Conservation (phyloP, 768 basidiomycete genomes). For the Exidia glandulosa region DNA sequence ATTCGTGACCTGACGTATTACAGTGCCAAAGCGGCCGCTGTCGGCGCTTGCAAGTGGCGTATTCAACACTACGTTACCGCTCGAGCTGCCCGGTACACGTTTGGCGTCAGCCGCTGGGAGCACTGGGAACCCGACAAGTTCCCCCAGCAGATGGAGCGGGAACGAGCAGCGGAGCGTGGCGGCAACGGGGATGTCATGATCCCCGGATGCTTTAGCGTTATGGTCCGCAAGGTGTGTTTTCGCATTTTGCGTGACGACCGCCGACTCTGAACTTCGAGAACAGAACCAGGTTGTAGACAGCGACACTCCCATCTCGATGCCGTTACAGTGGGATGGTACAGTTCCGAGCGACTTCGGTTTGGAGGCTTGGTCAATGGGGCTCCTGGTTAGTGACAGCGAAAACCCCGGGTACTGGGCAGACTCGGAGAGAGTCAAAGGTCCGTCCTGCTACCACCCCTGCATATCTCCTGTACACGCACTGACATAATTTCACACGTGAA, state of each 20-base stretch:
- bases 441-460: too few species aligned
- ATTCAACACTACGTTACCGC: slow-evolving; percentile 2
- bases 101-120: not conserved
- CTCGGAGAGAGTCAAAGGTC: too few species aligned
- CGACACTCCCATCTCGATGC: not conserved
- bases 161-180: not conserved
- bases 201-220: slow-evolving; percentile 1
- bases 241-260: not conserved
- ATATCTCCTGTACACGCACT: too few species aligned
- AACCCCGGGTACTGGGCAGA: too few species aligned
- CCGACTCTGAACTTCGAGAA: not conserved
- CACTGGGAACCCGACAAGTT: not conserved
- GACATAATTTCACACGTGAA: slow-evolving; percentile 1
- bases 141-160: not conserved
- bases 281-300: not conserved
- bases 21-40: not conserved
- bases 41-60: slow-evolving; percentile 1
- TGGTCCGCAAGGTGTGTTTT: slow-evolving; percentile 1
- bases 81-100: slow-evolving; percentile 2
- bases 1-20: not conserved
- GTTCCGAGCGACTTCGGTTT: not conserved
- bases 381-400: too few species aligned
- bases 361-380: slow-evolving; percentile 1
- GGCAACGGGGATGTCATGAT: not conserved
- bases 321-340: not conserved